Evolutionary conservation across 257 asterid species (phyloP).

Genomic region (Cinchona pubescens): DNA sequence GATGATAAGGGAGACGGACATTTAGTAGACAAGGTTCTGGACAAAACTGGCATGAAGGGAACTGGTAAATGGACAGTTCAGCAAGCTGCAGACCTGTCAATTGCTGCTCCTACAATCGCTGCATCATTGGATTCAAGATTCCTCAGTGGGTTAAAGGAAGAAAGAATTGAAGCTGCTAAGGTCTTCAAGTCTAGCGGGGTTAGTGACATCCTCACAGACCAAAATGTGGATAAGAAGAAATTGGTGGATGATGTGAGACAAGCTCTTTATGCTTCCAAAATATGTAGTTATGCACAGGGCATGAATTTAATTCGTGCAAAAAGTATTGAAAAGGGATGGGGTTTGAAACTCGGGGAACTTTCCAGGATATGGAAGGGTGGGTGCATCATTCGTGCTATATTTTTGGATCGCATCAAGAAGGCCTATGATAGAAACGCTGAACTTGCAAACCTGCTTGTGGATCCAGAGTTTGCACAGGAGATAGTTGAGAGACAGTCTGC

Average conservation of each 20-base stretch:
- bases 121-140: conserved; percentile 92
- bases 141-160: conserved; percentile 93
- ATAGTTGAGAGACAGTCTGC: conserved; percentile 82
- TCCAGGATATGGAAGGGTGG: conserved; percentile 99
- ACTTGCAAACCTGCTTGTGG: conserved; percentile 85
- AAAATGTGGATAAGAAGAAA: conserved; percentile 58
- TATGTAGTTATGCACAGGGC: conserved; percentile 94
- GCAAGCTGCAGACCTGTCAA: conserved; percentile 91
- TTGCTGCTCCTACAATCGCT: conserved; percentile 95
- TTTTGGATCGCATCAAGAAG: conserved; percentile 89
- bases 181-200: conserved; percentile 71
- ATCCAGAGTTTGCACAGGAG: conserved; percentile 88
- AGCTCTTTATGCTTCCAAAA: conserved; percentile 86
- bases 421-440: conserved; percentile 85
- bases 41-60: conserved; percentile 98
- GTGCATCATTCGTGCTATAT: conserved; percentile 89
- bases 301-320: conserved; percentile 93
- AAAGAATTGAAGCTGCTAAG: conserved; percentile 74
- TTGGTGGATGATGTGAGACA: conserved; percentile 78
- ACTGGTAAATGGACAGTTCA: conserved; percentile 98
- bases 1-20: conserved; percentile 84
- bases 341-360: conserved; percentile 75
- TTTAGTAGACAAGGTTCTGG: conserved; percentile 87
- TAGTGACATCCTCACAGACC: conserved; percentile 52
- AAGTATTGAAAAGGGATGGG: conserved; percentile 90